Percentiles rank a stretch among this genome's conserved stretches.
Evolutionary conservation across 164 flowering plant genomes (phyloP).

Genomic region (Nelumbo lutea): DNA sequence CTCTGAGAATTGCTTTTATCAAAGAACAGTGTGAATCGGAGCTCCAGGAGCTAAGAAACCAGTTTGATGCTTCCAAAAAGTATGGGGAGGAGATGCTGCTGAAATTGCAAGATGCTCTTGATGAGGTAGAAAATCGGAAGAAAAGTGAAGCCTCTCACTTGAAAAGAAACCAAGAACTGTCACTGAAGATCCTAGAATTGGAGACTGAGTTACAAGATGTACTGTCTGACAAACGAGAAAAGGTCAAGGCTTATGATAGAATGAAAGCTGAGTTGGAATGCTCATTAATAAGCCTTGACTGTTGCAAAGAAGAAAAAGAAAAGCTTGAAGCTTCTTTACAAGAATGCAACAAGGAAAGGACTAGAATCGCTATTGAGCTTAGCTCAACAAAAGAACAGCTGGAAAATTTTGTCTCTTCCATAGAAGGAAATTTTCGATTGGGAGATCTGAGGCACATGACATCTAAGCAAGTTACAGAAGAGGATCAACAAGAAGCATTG

Average conservation of each 20-base stretch:
- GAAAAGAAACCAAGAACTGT: conserved; percentile 68
- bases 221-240: conserved; percentile 67
- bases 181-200: conserved; percentile 50
- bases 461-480: conserved; percentile 5
- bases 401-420: conserved; percentile 21
- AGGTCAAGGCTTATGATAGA: conserved; percentile 48
- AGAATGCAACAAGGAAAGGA: conserved; percentile 52
- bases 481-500: background rate
- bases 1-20: conserved; percentile 80
- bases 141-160: conserved; percentile 67
- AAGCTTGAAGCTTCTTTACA: conserved; percentile 61
- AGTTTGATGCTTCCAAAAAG: conserved; percentile 68
- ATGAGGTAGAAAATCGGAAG: conserved; percentile 76
- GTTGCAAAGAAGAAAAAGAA: conserved; percentile 89
- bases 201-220: conserved; percentile 57
- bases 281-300: conserved; percentile 73
- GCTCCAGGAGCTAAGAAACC: conserved; percentile 70
- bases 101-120: conserved; percentile 81
- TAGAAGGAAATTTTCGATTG: conserved; percentile 16
- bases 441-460: conserved; percentile 10
- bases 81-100: conserved; percentile 87
- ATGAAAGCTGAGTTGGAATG: conserved; percentile 89
- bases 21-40: conserved; percentile 88
- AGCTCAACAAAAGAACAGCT: conserved; percentile 30
- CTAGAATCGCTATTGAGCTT: conserved; percentile 42